phyloP scores from a whole-genome alignment of 768 basidiomycete genomes.

The Lactarius trivialis region DNA sequence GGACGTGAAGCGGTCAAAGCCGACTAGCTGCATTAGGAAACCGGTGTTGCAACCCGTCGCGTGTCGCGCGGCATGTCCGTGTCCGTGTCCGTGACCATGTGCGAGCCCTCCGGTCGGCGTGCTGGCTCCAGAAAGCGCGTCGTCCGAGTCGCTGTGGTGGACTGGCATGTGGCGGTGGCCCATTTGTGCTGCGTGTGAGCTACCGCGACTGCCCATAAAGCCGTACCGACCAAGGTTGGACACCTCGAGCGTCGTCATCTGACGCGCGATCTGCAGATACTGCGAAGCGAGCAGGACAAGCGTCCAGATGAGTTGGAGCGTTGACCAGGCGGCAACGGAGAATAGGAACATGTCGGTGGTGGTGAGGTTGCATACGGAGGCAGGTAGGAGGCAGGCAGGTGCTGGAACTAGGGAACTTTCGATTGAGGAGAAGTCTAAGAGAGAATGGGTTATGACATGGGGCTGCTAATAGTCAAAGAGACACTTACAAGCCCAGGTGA shows the following conservation, averaged over 20 bases:
- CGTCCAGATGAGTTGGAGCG: slow-evolving; percentile 95
- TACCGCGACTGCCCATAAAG: slow-evolving; percentile 91
- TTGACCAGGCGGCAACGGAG: slow-evolving; percentile 75
- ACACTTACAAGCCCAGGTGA: slow-evolving; percentile 72
- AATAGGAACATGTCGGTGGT: slow-evolving; percentile 79
- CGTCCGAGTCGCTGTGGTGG: slow-evolving; percentile 31
- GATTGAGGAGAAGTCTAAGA: slow-evolving; percentile 50
- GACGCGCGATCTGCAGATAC: slow-evolving; percentile 85
- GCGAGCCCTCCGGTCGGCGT: slow-evolving; percentile 22
- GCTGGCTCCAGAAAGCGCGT: slow-evolving; percentile 41
- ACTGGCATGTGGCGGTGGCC: slow-evolving; percentile 57
- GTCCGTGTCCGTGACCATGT: slow-evolving; percentile 41
- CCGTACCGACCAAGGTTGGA: slow-evolving; percentile 93
- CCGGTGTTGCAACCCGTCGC: slow-evolving; percentile 40
- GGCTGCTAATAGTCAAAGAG: neutral
- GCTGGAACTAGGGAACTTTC: slow-evolving; percentile 38
- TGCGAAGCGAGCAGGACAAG: slow-evolving; percentile 78
- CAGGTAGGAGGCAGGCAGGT: slow-evolving; percentile 62
- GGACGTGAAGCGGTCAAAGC: slow-evolving; percentile 90
- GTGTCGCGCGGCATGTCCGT: slow-evolving; percentile 40
- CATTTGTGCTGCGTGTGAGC: slow-evolving; percentile 65
- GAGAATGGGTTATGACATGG: slow-evolving; percentile 1
- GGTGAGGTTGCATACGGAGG: slow-evolving; percentile 62
- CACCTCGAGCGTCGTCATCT: slow-evolving; percentile 96
- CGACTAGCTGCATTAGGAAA: slow-evolving; percentile 86